phyloP scores from a whole-genome alignment of 768 basidiomycete species.

The Kwoniella europaea region DNA sequence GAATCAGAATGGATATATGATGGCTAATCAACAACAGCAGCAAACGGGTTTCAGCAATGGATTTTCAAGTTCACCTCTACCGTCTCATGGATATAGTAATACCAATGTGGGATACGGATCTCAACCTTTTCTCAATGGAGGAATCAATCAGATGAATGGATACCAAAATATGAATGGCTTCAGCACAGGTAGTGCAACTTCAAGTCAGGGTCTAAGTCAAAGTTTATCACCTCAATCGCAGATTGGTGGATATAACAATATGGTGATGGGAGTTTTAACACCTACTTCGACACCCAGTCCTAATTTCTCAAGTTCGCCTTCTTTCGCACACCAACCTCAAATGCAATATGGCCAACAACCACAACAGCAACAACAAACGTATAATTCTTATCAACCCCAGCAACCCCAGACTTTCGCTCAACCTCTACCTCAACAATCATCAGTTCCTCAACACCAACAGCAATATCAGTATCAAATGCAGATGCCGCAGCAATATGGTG shows the following conservation, averaged over 20 bases:
- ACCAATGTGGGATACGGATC: neutral
- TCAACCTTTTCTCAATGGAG: too few species aligned
- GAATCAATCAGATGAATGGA: neutral
- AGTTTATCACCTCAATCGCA: conserved; percentile 10
- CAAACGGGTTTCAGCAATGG: conserved; percentile 3
- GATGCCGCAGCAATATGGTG: neutral
- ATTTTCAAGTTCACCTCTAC: neutral
- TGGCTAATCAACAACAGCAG: neutral
- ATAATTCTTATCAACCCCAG: neutral
- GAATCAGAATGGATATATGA: neutral
- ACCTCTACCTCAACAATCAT: neutral
- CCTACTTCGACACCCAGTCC: conserved; percentile 8
- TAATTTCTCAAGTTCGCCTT: neutral
- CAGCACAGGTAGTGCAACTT: neutral
- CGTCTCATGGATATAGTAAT: neutral
- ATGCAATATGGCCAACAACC: neutral
- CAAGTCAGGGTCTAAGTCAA: neutral
- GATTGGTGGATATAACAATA: neutral
- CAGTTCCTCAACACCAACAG: neutral
- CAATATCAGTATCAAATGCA: conserved; percentile 8
- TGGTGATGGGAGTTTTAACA: neutral
- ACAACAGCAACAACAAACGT: conserved; percentile 2
- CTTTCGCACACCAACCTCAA: neutral
- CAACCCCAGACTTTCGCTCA: conserved; percentile 6
- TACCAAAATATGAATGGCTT: neutral